Base-by-base conservation (phyloP, 2,329 filamentous ascomycete genomes). In the Ploettnerulaceae sp. region DNA sequence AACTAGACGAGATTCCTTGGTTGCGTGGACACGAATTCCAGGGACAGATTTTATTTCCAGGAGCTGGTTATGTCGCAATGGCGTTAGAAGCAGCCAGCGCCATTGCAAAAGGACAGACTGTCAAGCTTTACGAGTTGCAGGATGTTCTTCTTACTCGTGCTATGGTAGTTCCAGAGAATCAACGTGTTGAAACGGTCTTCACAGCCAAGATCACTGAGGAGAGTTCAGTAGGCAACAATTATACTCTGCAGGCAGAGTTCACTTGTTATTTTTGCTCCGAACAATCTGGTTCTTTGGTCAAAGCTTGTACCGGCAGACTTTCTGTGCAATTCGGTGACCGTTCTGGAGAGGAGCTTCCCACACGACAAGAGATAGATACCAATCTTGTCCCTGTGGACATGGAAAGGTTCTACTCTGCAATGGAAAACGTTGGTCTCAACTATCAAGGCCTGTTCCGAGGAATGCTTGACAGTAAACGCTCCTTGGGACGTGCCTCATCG, bases 31-130 rank as follows among this genome's bases (percentile, higher is more conserved):
- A 78, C 48, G 56, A 57, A n/a, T 48, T 77, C 1, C 58, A 65
- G 2, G 57, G 59, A 0, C 38, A 53, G 25, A 46, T 44, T 2
- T 55, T 76, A 8, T 59, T 75, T 3, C 73, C 73, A 1, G 72
- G 68, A 2, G 72, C 72, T 2, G 72, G 67, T 0, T 75, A 74
- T 53, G 66, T 69, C 26, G 49, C 69, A 35, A 72, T 74, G 67
- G 69, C 70, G 1, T 47, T 72, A 3, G 72, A 75, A 34, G 71
- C 72, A 1, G 66, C 67, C n/a, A 48, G 28, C 14, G 17, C 11
- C 14, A n/a, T 54, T n/a, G 36, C 22, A 4, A n/a, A 21, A 7
- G 25, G 21, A 18, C 8, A 26, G 12, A n/a, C n/a, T 25, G 31
- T 39, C 18, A 9, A 5, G 4, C 32, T 35, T 4, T 8, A 48